phyloP scores from a whole-genome alignment of 1,139 yeast genomes.

The Yarrowia galli region DNA sequence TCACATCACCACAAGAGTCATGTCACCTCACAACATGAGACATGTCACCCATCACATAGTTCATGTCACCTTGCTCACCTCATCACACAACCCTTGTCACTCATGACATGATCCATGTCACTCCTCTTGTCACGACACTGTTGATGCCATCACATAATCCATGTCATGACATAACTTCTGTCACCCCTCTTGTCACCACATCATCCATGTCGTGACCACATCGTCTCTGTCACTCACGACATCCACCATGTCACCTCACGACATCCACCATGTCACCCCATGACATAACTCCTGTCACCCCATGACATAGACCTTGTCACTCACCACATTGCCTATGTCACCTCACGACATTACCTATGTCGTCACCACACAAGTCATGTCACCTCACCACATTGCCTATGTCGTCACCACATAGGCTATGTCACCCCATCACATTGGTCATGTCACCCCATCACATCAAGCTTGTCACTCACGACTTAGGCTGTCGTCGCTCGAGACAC shows the following conservation, averaged over 20 bases:
- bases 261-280: neutral
- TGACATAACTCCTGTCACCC: neutral
- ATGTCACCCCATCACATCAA: too few species aligned
- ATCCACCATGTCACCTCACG: too few species aligned
- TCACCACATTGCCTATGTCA: neutral
- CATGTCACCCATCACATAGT: neutral
- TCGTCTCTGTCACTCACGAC: neutral
- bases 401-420: neutral
- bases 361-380: neutral
- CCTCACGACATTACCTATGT: too few species aligned
- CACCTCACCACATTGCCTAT: neutral
- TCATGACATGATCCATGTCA: neutral
- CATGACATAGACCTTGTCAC: neutral
- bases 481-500: too few species aligned
- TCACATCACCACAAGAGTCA: neutral
- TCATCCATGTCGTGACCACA: neutral
- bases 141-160: neutral
- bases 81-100: neutral
- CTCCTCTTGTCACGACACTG: too few species aligned
- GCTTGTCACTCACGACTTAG: too few species aligned
- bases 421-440: too few species aligned
- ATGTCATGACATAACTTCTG: too few species aligned
- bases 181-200: neutral
- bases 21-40: too few species aligned
- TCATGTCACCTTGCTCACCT: too few species aligned